A percentile compares a stretch with the other conserved stretches of the same genome.
phyloP scores from a whole-genome alignment of 139 green algal genomes.

The Closterium sp. region DNA sequence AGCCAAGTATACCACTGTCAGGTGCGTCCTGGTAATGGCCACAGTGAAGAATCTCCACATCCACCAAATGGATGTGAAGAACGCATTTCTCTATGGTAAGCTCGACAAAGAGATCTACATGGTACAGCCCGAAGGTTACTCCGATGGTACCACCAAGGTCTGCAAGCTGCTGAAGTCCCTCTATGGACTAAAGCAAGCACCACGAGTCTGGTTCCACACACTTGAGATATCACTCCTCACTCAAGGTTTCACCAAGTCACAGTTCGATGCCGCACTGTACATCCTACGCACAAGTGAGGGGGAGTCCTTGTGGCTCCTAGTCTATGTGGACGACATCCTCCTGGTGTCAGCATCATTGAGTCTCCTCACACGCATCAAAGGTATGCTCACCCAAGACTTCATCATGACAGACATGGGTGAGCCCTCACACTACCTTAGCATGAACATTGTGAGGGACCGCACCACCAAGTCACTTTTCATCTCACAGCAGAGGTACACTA shows the following conservation, averaged over 20 bases:
- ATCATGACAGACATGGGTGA: background rate
- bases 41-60: conserved; percentile 2
- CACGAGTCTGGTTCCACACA: background rate
- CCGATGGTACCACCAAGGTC: background rate
- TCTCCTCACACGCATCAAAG: background rate
- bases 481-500: background rate
- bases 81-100: conserved; percentile 31
- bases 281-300: background rate
- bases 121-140: background rate
- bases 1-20: conserved; percentile 11
- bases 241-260: background rate
- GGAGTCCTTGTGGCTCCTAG: background rate
- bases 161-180: background rate
- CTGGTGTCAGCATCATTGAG: background rate
- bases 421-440: background rate
- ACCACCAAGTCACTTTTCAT: background rate
- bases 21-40: background rate
- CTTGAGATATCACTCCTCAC: background rate
- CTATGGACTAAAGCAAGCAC: background rate
- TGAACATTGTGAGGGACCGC: background rate
- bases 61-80: conserved; percentile 40
- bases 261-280: background rate
- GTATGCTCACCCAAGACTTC: background rate
- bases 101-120: conserved; percentile 33
- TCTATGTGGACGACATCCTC: background rate